Evolutionary conservation across 331 rosid species (phyloP).

Genomic region (Ulmus americana): DNA sequence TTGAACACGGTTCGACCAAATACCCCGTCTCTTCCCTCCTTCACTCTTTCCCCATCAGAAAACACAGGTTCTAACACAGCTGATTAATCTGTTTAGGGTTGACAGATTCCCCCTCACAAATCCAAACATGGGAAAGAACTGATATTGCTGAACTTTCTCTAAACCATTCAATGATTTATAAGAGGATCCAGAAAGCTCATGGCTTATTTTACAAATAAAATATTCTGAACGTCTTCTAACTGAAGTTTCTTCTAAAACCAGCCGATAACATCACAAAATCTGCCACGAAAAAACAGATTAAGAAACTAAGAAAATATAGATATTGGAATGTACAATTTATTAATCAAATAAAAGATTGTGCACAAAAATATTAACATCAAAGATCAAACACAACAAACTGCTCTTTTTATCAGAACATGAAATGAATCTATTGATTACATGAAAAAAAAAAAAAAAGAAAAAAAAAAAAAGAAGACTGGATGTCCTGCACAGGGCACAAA

Average conservation of each 20-base stretch:
- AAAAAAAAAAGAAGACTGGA: too few relatives aligned
- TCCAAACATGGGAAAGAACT: constrained; percentile 2
- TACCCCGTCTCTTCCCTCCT: constrained; percentile 24
- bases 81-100: constrained; percentile 11
- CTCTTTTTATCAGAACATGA: too few relatives aligned
- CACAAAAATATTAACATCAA: background rate
- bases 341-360: background rate
- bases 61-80: constrained; percentile 20
- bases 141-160: constrained; percentile 18
- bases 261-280: constrained; percentile 19
- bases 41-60: constrained; percentile 29
- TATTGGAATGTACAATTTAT: background rate
- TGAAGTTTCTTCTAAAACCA: constrained; percentile 14
- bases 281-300: constrained; percentile 13
- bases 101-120: constrained; percentile 17
- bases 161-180: background rate
- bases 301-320: background rate
- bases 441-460: too few relatives aligned
- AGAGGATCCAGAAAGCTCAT: background rate
- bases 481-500: too few relatives aligned
- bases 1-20: constrained; percentile 23
- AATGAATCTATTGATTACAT: too few relatives aligned
- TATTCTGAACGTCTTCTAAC: background rate
- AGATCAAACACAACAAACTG: background rate
- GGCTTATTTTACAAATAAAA: background rate